Conservation (phyloP, 2,329 filamentous ascomycete species). For the Cercospora berteroae region DNA sequence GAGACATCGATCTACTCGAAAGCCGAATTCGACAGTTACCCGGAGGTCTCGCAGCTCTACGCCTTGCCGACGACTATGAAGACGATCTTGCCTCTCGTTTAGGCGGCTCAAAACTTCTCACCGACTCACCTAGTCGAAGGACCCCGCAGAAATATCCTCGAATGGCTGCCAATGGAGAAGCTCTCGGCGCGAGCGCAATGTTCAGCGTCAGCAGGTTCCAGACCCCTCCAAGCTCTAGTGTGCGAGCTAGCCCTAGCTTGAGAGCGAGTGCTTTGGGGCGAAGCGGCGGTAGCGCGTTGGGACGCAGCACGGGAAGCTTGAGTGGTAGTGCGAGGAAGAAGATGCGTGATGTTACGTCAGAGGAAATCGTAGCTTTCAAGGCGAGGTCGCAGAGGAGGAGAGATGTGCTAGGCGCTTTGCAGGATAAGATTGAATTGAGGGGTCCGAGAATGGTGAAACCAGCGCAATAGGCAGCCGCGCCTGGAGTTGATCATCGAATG, state of each 20-base stretch:
- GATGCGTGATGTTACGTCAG: slow-evolving; percentile 43
- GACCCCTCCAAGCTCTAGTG: slow-evolving; percentile 30
- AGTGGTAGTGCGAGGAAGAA: slow-evolving; percentile 37
- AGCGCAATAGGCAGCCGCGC: not conserved
- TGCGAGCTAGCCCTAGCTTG: slow-evolving; percentile 17
- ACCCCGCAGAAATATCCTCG: slow-evolving; percentile 34
- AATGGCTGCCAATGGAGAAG: slow-evolving; percentile 35
- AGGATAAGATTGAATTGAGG: slow-evolving; percentile 36
- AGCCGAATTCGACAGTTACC: slow-evolving; percentile 73
- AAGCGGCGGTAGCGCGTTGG: slow-evolving; percentile 28
- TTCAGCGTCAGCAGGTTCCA: slow-evolving; percentile 31
- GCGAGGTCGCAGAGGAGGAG: slow-evolving; percentile 38
- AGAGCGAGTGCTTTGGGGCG: slow-evolving; percentile 34
- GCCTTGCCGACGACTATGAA: slow-evolving; percentile 35
- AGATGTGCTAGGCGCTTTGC: slow-evolving; percentile 41
- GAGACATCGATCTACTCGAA: slow-evolving; percentile 87
- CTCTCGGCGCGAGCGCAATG: slow-evolving; percentile 39
- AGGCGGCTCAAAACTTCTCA: slow-evolving; percentile 30
- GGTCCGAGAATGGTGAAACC: slow-evolving; percentile 24
- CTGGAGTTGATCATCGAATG: not conserved
- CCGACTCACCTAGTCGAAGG: slow-evolving; percentile 38
- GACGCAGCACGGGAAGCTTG: slow-evolving; percentile 31
- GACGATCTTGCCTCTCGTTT: slow-evolving; percentile 36
- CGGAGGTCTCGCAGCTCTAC: slow-evolving; percentile 32
- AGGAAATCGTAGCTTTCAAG: slow-evolving; percentile 42